phyloP scores from a whole-genome alignment of 768 basidiomycete species.

The Melanogaster broomeanus region DNA sequence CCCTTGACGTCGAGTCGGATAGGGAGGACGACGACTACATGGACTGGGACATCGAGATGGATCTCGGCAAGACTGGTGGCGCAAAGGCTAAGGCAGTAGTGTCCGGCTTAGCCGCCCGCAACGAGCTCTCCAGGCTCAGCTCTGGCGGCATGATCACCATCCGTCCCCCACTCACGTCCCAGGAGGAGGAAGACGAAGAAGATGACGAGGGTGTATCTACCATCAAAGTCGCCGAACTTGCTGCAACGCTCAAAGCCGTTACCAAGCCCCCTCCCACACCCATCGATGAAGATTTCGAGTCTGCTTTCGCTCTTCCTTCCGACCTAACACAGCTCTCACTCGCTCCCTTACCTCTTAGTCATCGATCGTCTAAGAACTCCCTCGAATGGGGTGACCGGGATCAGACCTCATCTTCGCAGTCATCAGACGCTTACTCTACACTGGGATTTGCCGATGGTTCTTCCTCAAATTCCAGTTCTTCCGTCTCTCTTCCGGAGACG shows the following conservation, averaged over 20 bases:
- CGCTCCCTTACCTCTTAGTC: constrained; percentile 71
- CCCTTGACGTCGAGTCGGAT: constrained; percentile 58
- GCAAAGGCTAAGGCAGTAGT: constrained; percentile 45
- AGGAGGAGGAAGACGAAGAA: constrained; percentile 58
- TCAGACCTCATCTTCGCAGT: constrained; percentile 79
- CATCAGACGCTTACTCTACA: constrained; percentile 84
- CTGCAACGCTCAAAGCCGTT: constrained; percentile 34
- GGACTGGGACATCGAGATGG: constrained; percentile 84
- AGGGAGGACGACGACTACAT: constrained; percentile 66
- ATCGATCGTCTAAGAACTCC: constrained; percentile 80
- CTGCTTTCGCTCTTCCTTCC: constrained; percentile 77
- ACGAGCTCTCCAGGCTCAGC: constrained; percentile 37
- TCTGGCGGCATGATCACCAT: constrained; percentile 47
- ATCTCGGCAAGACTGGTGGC: constrained; percentile 58
- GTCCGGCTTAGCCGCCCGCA: constrained; percentile 40
- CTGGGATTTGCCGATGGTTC: constrained; percentile 74
- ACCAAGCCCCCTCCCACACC: constrained; percentile 37
- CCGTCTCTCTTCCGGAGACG: constrained; percentile 63
- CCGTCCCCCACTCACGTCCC: constrained; percentile 57
- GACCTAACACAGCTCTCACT: constrained; percentile 83
- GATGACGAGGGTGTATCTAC: constrained; percentile 84
- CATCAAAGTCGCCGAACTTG: constrained; percentile 68
- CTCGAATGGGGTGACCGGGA: constrained; percentile 88
- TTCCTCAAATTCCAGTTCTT: constrained; percentile 72
- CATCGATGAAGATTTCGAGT: constrained; percentile 77